Conservation (phyloP, 176 grass and related monocot species). For the Bothriochloa decipiens region DNA sequence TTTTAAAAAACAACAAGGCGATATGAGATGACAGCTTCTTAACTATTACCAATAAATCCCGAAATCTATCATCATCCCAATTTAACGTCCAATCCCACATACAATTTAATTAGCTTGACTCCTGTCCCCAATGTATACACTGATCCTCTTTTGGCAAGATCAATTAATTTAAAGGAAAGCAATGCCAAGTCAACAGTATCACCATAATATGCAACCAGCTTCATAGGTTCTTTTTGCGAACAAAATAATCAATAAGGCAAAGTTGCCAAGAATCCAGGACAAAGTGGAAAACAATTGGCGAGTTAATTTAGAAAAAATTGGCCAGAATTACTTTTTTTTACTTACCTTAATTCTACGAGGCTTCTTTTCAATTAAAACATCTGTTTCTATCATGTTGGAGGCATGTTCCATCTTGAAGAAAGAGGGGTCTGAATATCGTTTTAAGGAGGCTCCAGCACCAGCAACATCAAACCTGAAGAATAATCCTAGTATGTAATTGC, state of each 20-base stretch:
- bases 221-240: conserved; percentile 6
- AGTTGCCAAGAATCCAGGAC: background rate
- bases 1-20: background rate
- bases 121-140: background rate
- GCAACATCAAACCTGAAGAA: conserved; percentile 95
- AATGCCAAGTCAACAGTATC: conserved; percentile 6
- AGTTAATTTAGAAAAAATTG: background rate
- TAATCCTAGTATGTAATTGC: conserved; percentile 30
- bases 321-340: conserved; percentile 23
- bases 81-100: background rate
- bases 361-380: conserved; percentile 75
- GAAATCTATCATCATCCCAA: background rate
- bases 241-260: conserved; percentile 11
- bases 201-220: conserved; percentile 17
- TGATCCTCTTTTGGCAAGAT: conserved; percentile 8
- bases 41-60: conserved; percentile 16
- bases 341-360: conserved; percentile 78
- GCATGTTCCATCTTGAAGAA: conserved; percentile 82
- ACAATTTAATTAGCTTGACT: conserved; percentile 11
- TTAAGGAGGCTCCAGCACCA: conserved; percentile 93
- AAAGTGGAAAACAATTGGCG: conserved; percentile 14
- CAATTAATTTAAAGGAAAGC: background rate
- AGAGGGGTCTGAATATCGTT: conserved; percentile 97
- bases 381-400: conserved; percentile 56
- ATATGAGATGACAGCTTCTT: conserved; percentile 33